Percentiles rank a stretch among this genome's conserved stretches.
Conservation (phyloP, 352 stramenopile genomes). For the Pythium phragmiticola region DNA sequence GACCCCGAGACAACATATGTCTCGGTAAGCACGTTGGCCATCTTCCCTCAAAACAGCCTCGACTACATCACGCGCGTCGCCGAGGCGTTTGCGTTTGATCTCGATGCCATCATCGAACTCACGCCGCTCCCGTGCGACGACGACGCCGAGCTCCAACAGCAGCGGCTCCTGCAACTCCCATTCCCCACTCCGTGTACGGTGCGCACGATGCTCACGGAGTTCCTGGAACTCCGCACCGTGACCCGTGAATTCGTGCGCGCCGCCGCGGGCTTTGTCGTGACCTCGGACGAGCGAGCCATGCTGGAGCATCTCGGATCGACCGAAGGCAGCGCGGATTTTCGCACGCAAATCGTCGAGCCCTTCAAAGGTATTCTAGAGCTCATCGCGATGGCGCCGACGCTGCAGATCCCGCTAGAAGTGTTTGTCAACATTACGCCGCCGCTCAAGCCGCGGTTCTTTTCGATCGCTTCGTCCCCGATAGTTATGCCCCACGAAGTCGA, state of each 20-base stretch:
- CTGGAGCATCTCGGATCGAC: slow-evolving; percentile 45
- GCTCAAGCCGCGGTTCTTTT: slow-evolving; percentile 90
- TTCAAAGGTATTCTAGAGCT: slow-evolving; percentile 80
- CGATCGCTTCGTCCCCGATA: slow-evolving; percentile 88
- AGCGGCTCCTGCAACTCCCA: slow-evolving; percentile 52
- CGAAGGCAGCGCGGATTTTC: slow-evolving; percentile 82
- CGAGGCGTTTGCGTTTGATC: slow-evolving; percentile 64
- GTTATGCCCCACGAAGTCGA: slow-evolving; percentile 75
- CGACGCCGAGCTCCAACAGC: neutral
- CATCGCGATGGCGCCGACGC: slow-evolving; percentile 54
- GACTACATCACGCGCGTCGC: slow-evolving; percentile 73
- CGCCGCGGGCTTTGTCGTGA: slow-evolving; percentile 44
- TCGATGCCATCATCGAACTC: slow-evolving; percentile 84
- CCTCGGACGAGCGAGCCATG: slow-evolving; percentile 41
- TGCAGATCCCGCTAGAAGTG: slow-evolving; percentile 58
- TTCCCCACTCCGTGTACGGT: slow-evolving; percentile 92
- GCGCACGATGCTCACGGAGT: slow-evolving; percentile 84
- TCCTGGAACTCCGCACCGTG: slow-evolving; percentile 85
- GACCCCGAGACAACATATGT: slow-evolving; percentile 63
- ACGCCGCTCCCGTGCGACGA: slow-evolving; percentile 26
- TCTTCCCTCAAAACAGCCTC: slow-evolving; percentile 71
- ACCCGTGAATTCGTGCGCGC: slow-evolving; percentile 53
- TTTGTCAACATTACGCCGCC: slow-evolving; percentile 86
- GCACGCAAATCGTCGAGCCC: slow-evolving; percentile 69
- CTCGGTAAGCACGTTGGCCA: slow-evolving; percentile 86